Conservation (phyloP, 805 yeast genomes). For the Komagataella pastoris region DNA sequence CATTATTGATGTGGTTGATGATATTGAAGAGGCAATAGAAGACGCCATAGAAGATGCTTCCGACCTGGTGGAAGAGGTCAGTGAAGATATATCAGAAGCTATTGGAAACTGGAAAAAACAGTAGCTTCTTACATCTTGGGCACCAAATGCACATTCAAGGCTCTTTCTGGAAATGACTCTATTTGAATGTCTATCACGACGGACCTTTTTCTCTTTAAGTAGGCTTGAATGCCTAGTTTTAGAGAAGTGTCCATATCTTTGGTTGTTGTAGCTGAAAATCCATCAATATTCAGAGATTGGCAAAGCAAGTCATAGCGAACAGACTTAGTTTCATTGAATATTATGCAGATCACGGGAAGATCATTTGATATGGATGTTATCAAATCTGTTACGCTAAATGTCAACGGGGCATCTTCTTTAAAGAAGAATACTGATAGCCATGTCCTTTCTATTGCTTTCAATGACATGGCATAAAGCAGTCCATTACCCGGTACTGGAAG, state of each 20-base stretch:
- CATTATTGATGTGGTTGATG: slow-evolving; percentile 9
- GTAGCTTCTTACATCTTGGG: neutral
- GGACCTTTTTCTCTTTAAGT: slow-evolving; percentile 20
- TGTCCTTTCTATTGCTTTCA: slow-evolving; percentile 30
- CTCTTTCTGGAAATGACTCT: neutral
- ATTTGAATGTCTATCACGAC: slow-evolving; percentile 22
- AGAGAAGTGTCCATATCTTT: slow-evolving; percentile 22
- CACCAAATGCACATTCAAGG: no score
- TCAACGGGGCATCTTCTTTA: slow-evolving; percentile 72
- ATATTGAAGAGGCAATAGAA: slow-evolving; percentile 8
- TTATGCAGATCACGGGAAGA: slow-evolving; percentile 40
- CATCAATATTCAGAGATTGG: slow-evolving; percentile 41
- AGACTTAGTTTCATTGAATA: slow-evolving; percentile 50
- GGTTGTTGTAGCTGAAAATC: slow-evolving; percentile 29
- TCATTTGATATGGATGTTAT: slow-evolving; percentile 49
- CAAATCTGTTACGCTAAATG: slow-evolving; percentile 61
- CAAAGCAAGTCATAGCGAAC: slow-evolving; percentile 44
- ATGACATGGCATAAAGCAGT: slow-evolving; percentile 54
- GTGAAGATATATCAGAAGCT: neutral
- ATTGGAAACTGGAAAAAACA: slow-evolving; percentile 1
- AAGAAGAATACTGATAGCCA: slow-evolving; percentile 36
- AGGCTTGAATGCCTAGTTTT: slow-evolving; percentile 19
- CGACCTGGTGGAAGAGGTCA: neutral
- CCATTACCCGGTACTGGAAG: slow-evolving; percentile 75
- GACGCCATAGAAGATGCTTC: slow-evolving; percentile 5